Evolutionary conservation across 345 rosid genomes (phyloP), one percentile per base, ranked within the genome.

Genomic region (Rubroshorea leprosula): DNA sequence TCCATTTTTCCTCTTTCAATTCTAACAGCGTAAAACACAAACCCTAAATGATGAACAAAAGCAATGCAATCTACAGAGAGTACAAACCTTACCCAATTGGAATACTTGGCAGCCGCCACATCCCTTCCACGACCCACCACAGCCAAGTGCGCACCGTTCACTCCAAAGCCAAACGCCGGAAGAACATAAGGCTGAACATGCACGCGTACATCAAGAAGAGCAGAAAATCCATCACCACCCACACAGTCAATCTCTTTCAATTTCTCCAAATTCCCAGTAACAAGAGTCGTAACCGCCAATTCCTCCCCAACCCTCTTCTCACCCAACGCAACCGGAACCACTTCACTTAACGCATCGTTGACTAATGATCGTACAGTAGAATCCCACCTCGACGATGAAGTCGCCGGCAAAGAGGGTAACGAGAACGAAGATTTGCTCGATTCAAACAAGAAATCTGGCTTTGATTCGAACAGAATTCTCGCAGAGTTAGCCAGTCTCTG

Each of bases 41-140:
- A n/a, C n/a, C 5, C 41, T 35, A 35, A 3, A 35, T n/a, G n/a
- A n/a, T n/a, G 18, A 8, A 18, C 52, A 59, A 47, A 59, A 26
- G 26, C 44, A 57, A 24, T 10, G 24, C 6, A 49, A 19, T 5
- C 21, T 13, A 21, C 23, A 54, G 23, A 51, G 46, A 29, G 22
- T 56, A 63, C 81, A 54, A 54, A 92, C 96, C 96, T 85, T 50
- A 85, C 85, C 99, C 99, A 87, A 63, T 79, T 83, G 0, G 94
- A 89, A 67, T 89, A 83, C 69, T 89, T 93, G 44, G 97, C 97
- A 41, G 72, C 69, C 0, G 94, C 87, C 53, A 79, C 39, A 45
- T 73, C 75, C 74, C 97, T 75, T 51, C 94, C 91, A 57, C 8
- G 65, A 14, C 97, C 97, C 54, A 82, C 89, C 80, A 89, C 70